phyloP scores from a whole-genome alignment of 139 green algal genomes.

The Zygnema circumcarinatum region DNA sequence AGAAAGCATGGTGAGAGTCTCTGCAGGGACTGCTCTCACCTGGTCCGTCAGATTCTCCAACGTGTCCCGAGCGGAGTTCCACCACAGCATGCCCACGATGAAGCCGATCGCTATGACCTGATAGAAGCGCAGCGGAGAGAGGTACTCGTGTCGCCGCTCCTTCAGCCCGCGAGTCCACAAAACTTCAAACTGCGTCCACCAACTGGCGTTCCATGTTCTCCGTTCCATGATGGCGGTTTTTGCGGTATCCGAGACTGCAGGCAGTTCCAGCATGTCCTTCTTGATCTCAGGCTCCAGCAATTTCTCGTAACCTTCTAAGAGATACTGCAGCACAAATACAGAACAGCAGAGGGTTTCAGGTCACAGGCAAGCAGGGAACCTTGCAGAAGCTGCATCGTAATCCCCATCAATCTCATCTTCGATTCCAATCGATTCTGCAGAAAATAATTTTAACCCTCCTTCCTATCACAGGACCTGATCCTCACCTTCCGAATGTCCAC shows the following conservation, averaged over 20 bases:
- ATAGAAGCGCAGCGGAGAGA: slow-evolving; percentile 5
- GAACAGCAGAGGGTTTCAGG: too few relatives aligned
- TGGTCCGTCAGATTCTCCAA: slow-evolving; percentile 6
- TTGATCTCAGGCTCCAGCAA: neutral
- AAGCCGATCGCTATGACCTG: slow-evolving; percentile 42
- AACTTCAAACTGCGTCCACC: slow-evolving; percentile 36
- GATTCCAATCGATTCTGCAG: too few relatives aligned
- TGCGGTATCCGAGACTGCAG: neutral
- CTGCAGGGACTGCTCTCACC: too few relatives aligned
- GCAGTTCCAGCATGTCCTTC: neutral
- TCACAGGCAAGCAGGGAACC: too few relatives aligned
- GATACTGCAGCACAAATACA: slow-evolving; percentile 17
- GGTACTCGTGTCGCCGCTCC: slow-evolving; percentile 35
- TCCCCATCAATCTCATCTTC: too few relatives aligned
- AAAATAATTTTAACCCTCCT: too few relatives aligned
- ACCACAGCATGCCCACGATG: slow-evolving; percentile 53
- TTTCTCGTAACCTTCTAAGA: neutral
- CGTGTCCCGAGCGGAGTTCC: neutral
- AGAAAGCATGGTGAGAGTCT: too few relatives aligned
- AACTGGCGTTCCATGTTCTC: slow-evolving; percentile 24
- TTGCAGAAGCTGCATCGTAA: too few relatives aligned
- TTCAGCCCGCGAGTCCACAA: slow-evolving; percentile 33
- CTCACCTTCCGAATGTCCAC: neutral
- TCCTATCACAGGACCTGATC: too few relatives aligned
- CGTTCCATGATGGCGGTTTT: slow-evolving; percentile 7